Conservation (phyloP, 192 early-diverging fungal genomes). For the Rhizoclosmatium globosum region DNA sequence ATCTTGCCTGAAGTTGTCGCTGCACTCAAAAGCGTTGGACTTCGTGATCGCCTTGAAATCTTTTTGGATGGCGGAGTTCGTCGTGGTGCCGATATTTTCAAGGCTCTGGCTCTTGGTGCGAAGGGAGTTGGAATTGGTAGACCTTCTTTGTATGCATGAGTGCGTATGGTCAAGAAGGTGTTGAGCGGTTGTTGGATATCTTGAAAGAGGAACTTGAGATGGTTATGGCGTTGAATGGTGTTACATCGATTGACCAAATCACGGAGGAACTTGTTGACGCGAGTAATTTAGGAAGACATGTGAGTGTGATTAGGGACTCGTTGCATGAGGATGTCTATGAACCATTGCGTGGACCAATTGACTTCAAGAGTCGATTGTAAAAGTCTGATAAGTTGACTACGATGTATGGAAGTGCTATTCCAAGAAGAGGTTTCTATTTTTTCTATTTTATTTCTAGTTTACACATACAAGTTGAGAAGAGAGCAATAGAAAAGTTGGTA, state of each 20-base stretch:
- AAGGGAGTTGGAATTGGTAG: slow-evolving; percentile 88
- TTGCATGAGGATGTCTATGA: slow-evolving; percentile 42
- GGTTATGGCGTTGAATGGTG: slow-evolving; percentile 55
- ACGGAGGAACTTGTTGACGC: slow-evolving; percentile 51
- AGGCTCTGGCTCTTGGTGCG: slow-evolving; percentile 95
- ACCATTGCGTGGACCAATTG: slow-evolving; percentile 23
- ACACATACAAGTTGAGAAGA: no score
- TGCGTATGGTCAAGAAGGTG: slow-evolving; percentile 86
- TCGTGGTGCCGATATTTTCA: slow-evolving; percentile 92
- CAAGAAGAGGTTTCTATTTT: no score
- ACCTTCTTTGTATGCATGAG: slow-evolving; percentile 73
- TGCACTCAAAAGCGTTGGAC: slow-evolving; percentile 59
- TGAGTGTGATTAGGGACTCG: slow-evolving; percentile 30
- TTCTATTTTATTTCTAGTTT: no score
- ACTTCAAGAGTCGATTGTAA: not conserved
- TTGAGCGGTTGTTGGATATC: slow-evolving; percentile 75
- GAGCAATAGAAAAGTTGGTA: no score
- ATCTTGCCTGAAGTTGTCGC: slow-evolving; percentile 88
- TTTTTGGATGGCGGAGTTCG: slow-evolving; percentile 95
- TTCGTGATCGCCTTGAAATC: slow-evolving; percentile 65
- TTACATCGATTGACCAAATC: slow-evolving; percentile 69
- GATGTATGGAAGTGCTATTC: no score
- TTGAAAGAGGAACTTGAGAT: slow-evolving; percentile 88
- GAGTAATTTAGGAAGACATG: slow-evolving; percentile 36
- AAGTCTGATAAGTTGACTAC: not conserved